Evolutionary conservation across 2,329 filamentous ascomycete genomes (phyloP).

Genomic region (Colletotrichum euphorbiae): DNA sequence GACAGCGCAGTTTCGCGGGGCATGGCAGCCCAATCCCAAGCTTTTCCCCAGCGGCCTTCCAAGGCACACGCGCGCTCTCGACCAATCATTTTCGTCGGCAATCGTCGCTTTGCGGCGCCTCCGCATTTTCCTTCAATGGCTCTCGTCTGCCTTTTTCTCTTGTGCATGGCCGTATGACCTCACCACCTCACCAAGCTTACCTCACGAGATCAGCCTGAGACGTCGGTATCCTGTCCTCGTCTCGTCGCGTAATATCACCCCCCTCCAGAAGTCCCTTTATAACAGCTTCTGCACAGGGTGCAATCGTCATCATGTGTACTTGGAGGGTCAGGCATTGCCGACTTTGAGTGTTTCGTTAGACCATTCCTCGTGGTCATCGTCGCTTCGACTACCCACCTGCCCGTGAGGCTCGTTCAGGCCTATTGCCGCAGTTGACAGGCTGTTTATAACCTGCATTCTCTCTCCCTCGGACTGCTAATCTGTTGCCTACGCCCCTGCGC

Average conservation of each 20-base stretch:
- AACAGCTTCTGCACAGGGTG: background rate
- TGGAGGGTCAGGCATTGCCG: conserved; percentile 18
- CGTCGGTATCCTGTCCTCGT: conserved; percentile 34
- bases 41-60: conserved; percentile 25
- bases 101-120: conserved; percentile 36
- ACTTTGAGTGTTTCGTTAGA: background rate
- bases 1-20: conserved; percentile 28
- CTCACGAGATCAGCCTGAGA: conserved; percentile 39
- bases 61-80: conserved; percentile 17
- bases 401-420: background rate
- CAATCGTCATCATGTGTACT: conserved; percentile 35
- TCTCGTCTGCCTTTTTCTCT: conserved; percentile 6
- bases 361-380: conserved; percentile 22
- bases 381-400: conserved; percentile 14
- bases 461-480: background rate
- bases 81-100: conserved; percentile 37
- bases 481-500: background rate
- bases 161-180: conserved; percentile 34
- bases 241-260: conserved; percentile 13
- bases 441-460: background rate
- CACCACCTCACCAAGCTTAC: conserved; percentile 38
- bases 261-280: background rate
- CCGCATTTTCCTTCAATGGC: conserved; percentile 25
- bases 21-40: conserved; percentile 15
- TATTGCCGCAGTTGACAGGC: background rate